A percentile compares a stretch with the other conserved stretches of the same genome.
phyloP scores from a whole-genome alignment of 2,329 filamentous ascomycete genomes.

The Triangularia verruculosa region DNA sequence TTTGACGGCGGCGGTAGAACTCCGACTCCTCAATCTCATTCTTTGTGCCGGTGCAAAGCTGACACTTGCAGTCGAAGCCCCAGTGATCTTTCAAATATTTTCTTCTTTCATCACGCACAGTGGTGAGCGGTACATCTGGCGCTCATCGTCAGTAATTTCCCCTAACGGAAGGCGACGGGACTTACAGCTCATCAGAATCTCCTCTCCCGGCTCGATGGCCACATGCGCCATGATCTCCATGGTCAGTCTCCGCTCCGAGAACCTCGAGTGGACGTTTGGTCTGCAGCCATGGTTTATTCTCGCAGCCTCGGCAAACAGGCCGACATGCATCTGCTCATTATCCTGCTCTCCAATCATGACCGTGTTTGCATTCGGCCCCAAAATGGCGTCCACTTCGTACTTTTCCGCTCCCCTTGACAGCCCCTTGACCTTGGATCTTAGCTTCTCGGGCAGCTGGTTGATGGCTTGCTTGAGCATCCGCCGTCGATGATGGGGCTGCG shows the following conservation, averaged over 20 bases:
- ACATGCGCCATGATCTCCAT: conserved; percentile 30
- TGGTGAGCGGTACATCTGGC: conserved; percentile 27
- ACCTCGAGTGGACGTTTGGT: conserved; percentile 28
- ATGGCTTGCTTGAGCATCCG: conserved; percentile 25
- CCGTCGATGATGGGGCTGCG: conserved; percentile 25
- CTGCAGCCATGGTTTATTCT: conserved; percentile 31
- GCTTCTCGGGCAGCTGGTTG: conserved; percentile 21
- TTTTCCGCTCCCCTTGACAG: conserved; percentile 12
- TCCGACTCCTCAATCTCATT: conserved; percentile 29
- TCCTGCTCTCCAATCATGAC: conserved; percentile 18
- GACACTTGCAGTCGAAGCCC: conserved; percentile 28
- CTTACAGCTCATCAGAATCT: conserved; percentile 33
- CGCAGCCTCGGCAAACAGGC: conserved; percentile 29
- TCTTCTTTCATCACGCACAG: conserved; percentile 16
- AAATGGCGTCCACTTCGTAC: conserved; percentile 25
- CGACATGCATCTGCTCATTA: conserved; percentile 22
- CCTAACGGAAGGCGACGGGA: not conserved
- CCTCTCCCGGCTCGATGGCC: conserved; percentile 30
- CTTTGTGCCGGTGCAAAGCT: conserved; percentile 24
- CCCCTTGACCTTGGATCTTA: conserved; percentile 3
- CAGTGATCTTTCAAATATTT: conserved; percentile 24
- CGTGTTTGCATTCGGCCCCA: conserved; percentile 25
- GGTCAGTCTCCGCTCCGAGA: conserved; percentile 24
- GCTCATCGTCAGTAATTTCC: not conserved
- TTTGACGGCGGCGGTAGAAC: conserved; percentile 17